These are phyloP conservation scores for Pneumocystis carinii DNA, from an alignment of 1,139 yeast genomes.

Conservation along the genomic window DNA sequence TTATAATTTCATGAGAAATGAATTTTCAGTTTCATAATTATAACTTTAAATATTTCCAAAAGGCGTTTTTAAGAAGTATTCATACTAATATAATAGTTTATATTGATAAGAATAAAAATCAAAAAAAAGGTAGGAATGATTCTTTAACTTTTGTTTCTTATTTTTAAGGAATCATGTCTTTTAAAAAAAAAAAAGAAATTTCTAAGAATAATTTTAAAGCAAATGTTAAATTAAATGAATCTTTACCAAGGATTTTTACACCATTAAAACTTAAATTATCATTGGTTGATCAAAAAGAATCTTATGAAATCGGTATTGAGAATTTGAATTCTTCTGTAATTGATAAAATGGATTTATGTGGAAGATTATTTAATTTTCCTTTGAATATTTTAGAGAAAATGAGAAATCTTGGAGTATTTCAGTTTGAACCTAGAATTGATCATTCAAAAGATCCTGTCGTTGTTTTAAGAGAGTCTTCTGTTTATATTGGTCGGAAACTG, in stretches of 20 bases:
- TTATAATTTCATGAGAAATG: neutral
- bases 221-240: neutral
- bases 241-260: neutral
- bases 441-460: constrained; percentile 9
- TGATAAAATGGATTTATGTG: neutral
- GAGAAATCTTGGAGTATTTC: constrained; percentile 7
- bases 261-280: neutral
- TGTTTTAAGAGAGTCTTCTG: constrained; percentile 7
- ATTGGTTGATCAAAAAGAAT: neutral
- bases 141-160: neutral
- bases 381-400: constrained; percentile 2
- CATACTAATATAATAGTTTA: neutral
- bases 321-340: neutral
- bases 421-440: constrained; percentile 5
- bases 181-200: neutral
- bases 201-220: neutral
- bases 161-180: neutral
- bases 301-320: neutral
- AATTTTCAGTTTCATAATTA: neutral
- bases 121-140: neutral
- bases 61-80: neutral
- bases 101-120: neutral
- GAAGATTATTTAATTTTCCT: constrained; percentile 5
- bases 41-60: neutral
- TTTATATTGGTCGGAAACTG: constrained; percentile 2